Evolutionary conservation across 108 stramenopile genomes (phyloP), one percentile per base, ranked within the genome.

Genomic region (Skeletonema grethae): DNA sequence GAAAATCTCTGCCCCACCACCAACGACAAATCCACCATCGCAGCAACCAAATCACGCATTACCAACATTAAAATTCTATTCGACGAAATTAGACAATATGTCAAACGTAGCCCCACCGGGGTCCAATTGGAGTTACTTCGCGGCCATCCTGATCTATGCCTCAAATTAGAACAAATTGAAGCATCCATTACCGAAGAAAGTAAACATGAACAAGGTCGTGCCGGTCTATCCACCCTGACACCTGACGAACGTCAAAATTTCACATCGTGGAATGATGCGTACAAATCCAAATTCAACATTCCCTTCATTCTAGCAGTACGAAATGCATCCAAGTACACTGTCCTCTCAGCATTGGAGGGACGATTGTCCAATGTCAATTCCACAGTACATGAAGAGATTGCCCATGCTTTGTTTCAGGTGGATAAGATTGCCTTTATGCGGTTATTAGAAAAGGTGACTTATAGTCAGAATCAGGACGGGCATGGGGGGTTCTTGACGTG

Each of bases 351-450:
- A 25, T 39, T 96, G 36, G 86, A 77, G 53, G 90, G 93, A 16
- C 82, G 95, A 16, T 7, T 86, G 5, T 3, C 60, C 3, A 69
- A 80, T 57, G 59, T 75, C 12, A 11, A 61, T 43, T 67, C 73
- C 16, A 63, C 77, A 4, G 1, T 55, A 1, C 87, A 93, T 38
- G 73, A 53, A 29, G 93, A 93, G 78, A 85, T 94, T 71, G 71
- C 58, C 3, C 76, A 73, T 3, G 91, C 91, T 24, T 43, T 94
- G 35, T 75, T 72, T 18, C 95, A 96, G 73, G 93, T 96, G 10
- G 84, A 91, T 75, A 96, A 96, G 61, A 96, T 96, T 83, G 95
- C 95, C 16, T 96, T 91, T 91, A 94, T 96, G 93, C 84, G 95
- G 64, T 68, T 96, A 35, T 79, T 94, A 45, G 58, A 85, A n/a